phyloP scores from a whole-genome alignment of 305 asterid species.

The Coffea humblotiana region DNA sequence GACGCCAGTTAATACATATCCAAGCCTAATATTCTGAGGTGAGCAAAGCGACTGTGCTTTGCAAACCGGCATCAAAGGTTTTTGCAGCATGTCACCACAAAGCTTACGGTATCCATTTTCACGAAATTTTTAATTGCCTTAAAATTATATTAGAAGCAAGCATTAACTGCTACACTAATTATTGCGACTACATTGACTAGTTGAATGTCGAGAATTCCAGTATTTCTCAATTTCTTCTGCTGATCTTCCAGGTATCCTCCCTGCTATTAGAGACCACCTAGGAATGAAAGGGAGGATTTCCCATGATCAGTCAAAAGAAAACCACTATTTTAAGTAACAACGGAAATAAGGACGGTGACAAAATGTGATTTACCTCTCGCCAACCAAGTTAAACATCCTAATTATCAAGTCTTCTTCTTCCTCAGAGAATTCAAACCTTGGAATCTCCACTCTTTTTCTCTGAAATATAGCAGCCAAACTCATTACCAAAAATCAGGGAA shows the following conservation, averaged over 20 bases:
- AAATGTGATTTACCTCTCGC: neutral
- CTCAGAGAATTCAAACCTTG: conserved; percentile 9
- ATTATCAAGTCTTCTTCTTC: conserved; percentile 22
- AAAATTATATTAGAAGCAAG: neutral
- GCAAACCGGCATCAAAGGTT: neutral
- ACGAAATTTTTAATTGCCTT: neutral
- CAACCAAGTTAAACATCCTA: conserved; percentile 16
- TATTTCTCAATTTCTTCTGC: conserved; percentile 24
- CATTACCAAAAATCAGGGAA: neutral
- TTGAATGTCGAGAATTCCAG: conserved; percentile 21
- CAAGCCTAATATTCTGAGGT: neutral
- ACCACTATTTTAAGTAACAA: neutral
- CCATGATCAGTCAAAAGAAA: neutral
- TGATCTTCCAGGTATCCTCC: conserved; percentile 25
- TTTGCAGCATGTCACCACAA: neutral
- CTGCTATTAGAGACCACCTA: conserved; percentile 27
- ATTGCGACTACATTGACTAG: conserved; percentile 1
- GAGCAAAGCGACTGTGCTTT: neutral
- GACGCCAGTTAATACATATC: neutral
- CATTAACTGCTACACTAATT: neutral
- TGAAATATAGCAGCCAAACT: conserved; percentile 5
- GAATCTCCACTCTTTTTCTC: conserved; percentile 2
- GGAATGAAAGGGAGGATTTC: neutral
- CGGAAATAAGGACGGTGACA: neutral
- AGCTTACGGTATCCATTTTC: neutral